Conservation (phyloP, 768 basidiomycete genomes). For the Leccinum broughii region DNA sequence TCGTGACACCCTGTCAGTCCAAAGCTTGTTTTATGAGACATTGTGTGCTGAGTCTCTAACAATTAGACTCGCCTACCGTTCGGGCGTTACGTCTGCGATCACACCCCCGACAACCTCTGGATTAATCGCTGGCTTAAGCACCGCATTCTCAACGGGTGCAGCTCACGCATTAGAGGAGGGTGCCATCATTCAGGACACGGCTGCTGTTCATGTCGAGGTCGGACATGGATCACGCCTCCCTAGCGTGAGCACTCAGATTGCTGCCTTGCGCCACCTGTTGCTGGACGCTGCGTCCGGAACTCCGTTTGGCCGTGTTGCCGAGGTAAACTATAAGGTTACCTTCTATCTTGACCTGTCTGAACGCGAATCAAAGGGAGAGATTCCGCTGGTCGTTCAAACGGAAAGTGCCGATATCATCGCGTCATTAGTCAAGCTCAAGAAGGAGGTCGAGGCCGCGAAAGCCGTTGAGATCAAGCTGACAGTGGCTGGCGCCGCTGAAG, state of each 20-base stretch:
- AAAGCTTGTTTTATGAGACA: slow-evolving; percentile 1
- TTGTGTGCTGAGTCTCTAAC: slow-evolving; percentile 5
- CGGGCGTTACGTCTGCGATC: slow-evolving; percentile 64
- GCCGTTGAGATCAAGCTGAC: slow-evolving; percentile 52
- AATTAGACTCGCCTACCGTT: slow-evolving; percentile 63
- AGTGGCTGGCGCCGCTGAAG: slow-evolving; percentile 67
- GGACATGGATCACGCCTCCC: slow-evolving; percentile 37
- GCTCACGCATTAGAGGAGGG: slow-evolving; percentile 54
- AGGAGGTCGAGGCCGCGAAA: slow-evolving; percentile 53
- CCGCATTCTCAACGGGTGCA: slow-evolving; percentile 56
- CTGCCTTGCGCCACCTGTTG: slow-evolving; percentile 65
- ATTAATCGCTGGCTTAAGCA: slow-evolving; percentile 57
- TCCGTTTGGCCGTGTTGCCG: slow-evolving; percentile 43
- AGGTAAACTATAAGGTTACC: slow-evolving; percentile 35
- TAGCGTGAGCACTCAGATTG: slow-evolving; percentile 83
- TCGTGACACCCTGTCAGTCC: slow-evolving; percentile 52
- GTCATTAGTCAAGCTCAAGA: slow-evolving; percentile 67
- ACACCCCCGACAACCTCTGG: slow-evolving; percentile 53
- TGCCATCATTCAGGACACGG: slow-evolving; percentile 60
- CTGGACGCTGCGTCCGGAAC: slow-evolving; percentile 31
- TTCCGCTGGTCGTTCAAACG: slow-evolving; percentile 75
- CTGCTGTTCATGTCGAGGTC: slow-evolving; percentile 63
- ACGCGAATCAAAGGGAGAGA: slow-evolving; percentile 47
- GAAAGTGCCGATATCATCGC: slow-evolving; percentile 84
- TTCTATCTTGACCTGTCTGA: slow-evolving; percentile 1